These are phyloP conservation scores for Aspergillus latus DNA, from an alignment of 2,329 filamentous ascomycete species.

Conservation along the genomic window DNA sequence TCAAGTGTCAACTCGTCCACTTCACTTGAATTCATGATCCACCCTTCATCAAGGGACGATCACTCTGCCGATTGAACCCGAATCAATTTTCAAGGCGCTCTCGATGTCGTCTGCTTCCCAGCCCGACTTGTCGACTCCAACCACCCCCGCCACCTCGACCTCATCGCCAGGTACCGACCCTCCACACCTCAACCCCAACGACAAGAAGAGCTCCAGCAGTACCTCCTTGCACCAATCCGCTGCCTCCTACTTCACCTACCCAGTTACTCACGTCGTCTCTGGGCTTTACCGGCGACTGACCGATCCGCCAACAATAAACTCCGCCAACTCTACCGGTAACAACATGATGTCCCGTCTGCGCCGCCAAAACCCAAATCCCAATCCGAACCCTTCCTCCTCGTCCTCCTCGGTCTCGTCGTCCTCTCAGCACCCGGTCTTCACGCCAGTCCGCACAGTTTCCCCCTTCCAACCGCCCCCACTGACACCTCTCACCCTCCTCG, in stretches of 20 bases:
- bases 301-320: constrained; percentile 34
- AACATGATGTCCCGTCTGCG: constrained; percentile 18
- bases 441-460: constrained; percentile 61
- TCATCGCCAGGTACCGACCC: constrained; percentile 23
- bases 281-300: constrained; percentile 68
- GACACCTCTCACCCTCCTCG: constrained; percentile 69
- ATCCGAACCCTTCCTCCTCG: constrained; percentile 18
- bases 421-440: constrained; percentile 38
- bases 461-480: constrained; percentile 87
- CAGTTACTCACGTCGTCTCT: constrained; percentile 55
- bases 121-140: constrained; percentile 3
- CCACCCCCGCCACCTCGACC: constrained; percentile 13
- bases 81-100: background rate
- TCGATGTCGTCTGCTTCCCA: constrained; percentile 18
- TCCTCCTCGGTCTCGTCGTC: constrained; percentile 49
- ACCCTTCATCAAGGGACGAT: background rate
- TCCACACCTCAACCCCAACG: constrained; percentile 8
- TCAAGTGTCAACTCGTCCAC: background rate
- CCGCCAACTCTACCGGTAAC: constrained; percentile 16
- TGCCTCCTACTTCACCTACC: constrained; percentile 51
- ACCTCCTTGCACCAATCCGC: constrained; percentile 36
- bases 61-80: constrained; percentile 8
- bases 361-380: constrained; percentile 3
- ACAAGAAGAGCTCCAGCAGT: constrained; percentile 10
- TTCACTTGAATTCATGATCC: background rate